Evolutionary conservation across 169 alveolate genomes (phyloP).

Genomic region (Plasmodium gaboni): DNA sequence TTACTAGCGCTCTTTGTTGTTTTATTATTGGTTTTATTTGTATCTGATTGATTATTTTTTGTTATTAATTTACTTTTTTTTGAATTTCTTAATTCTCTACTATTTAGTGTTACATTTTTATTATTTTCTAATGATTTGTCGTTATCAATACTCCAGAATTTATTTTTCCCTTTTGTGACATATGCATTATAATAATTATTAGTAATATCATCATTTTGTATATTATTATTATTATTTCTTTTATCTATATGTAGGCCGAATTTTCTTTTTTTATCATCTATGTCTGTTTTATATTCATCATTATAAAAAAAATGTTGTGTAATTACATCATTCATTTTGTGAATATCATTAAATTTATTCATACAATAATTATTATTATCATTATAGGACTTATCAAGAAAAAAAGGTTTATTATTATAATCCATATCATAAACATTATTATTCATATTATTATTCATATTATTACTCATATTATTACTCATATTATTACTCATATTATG

Average conservation of each 20-base stretch:
- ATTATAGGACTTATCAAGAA: neutral
- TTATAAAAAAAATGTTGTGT: slow-evolving; percentile 30
- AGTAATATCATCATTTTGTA: neutral
- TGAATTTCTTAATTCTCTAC: slow-evolving; percentile 43
- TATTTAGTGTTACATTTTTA: slow-evolving; percentile 1
- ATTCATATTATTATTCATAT: no score
- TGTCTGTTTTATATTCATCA: slow-evolving; percentile 4
- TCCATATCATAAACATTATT: no score
- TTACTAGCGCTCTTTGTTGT: neutral
- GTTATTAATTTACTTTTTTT: slow-evolving; percentile 41
- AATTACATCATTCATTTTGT: slow-evolving; percentile 20
- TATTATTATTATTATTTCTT: slow-evolving; percentile 33
- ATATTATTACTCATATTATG: no score
- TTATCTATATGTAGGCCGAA: neutral
- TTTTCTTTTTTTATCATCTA: neutral
- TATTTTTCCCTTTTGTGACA: no score
- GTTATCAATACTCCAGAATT: no score
- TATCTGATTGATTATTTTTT: slow-evolving; percentile 1
- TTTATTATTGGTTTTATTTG: slow-evolving; percentile 5
- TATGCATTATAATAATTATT: slow-evolving; percentile 8
- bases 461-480: no score
- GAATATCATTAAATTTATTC: slow-evolving; percentile 38
- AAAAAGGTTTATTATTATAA: no score
- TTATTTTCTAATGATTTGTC: no score
- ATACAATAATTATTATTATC: slow-evolving; percentile 28